Evolutionary conservation across 2,329 filamentous ascomycete genomes (phyloP).

Genomic region (Colletotrichum australisinense): DNA sequence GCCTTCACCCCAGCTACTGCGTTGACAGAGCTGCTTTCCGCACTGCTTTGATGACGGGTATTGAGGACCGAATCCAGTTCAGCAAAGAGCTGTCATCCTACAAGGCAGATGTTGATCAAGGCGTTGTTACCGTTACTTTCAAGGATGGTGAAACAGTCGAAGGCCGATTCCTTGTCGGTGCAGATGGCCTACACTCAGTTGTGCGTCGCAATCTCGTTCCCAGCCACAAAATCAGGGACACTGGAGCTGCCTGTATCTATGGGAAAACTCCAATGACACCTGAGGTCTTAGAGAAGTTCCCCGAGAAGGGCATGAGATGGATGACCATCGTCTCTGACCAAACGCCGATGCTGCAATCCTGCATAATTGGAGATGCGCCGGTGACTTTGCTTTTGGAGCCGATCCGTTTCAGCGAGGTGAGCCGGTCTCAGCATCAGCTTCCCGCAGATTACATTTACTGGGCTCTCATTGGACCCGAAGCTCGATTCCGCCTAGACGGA

Average conservation of each 20-base stretch:
- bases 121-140: conserved; percentile 68
- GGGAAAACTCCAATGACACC: conserved; percentile 72
- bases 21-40: conserved; percentile 74
- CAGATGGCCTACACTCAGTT: conserved; percentile 75
- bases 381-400: conserved; percentile 65
- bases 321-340: conserved; percentile 72
- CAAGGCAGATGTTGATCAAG: conserved; percentile 57
- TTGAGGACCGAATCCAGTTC: conserved; percentile 67
- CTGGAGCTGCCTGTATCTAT: conserved; percentile 72
- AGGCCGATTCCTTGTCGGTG: conserved; percentile 69
- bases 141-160: conserved; percentile 69
- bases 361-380: conserved; percentile 64
- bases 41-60: conserved; percentile 65
- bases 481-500: conserved; percentile 12
- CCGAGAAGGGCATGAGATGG: conserved; percentile 73
- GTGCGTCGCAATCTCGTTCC: conserved; percentile 56
- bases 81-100: conserved; percentile 67
- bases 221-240: conserved; percentile 67
- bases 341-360: conserved; percentile 71
- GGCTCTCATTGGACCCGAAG: conserved; percentile 7
- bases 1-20: conserved; percentile 52
- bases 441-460: conserved; percentile 19
- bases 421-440: not conserved
- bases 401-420: conserved; percentile 45
- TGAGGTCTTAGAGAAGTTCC: conserved; percentile 61